A percentile compares a stretch with the other conserved stretches of the same genome.
Evolutionary conservation across 345 rosid species (phyloP).

Genomic region (Syzygium jambos): DNA sequence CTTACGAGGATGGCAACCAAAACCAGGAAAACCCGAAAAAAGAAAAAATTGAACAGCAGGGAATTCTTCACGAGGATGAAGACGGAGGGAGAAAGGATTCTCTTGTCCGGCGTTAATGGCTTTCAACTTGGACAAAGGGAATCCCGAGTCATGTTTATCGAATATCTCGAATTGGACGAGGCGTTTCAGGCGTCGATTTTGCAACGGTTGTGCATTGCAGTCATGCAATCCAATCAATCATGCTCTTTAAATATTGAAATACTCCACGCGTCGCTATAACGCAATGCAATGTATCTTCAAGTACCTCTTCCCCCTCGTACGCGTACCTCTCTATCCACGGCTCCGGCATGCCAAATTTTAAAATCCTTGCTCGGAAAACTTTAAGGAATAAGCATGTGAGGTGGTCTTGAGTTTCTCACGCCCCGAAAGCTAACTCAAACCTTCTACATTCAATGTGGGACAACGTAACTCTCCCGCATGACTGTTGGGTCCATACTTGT

Average conservation of each 20-base stretch:
- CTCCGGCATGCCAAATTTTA: too few species aligned
- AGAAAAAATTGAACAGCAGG: not conserved
- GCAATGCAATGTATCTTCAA: too few species aligned
- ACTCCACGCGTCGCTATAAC: rapidly evolving
- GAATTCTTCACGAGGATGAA: not conserved
- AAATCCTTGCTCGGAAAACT: too few species aligned
- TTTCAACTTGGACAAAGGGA: not conserved
- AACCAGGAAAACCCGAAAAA: not conserved
- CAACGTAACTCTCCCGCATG: too few species aligned
- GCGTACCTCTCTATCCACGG: rapidly evolving
- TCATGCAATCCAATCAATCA: too few species aligned
- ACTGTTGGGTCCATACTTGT: too few species aligned
- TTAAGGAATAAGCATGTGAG: too few species aligned
- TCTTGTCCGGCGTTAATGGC: too few species aligned
- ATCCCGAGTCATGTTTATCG: not conserved
- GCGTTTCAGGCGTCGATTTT: not conserved
- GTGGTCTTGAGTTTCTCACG: too few species aligned
- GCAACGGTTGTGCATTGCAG: too few species aligned
- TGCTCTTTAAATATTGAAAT: not conserved
- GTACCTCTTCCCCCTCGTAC: rapidly evolving
- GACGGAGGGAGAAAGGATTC: not conserved
- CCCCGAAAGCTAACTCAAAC: too few species aligned
- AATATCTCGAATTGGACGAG: not conserved
- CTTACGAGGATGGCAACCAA: not conserved
- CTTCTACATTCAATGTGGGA: too few species aligned